phyloP scores from a whole-genome alignment of 1,284 basidiomycete species.

The Phellinidium pouzarii region DNA sequence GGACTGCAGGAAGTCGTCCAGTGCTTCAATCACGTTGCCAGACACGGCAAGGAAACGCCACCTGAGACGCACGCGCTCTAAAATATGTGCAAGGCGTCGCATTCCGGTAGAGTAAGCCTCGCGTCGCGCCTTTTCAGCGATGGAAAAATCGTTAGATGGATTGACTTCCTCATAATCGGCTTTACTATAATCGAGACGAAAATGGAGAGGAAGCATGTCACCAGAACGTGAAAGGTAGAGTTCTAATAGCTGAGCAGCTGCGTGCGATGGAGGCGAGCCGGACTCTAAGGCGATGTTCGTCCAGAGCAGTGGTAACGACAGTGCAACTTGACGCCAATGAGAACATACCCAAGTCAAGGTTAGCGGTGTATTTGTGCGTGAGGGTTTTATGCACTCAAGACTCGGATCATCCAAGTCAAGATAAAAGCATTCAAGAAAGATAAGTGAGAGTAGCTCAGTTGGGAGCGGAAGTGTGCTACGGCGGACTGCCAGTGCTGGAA shows the following conservation, averaged over 20 bases:
- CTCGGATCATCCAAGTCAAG: not conserved
- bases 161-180: too few relatives aligned
- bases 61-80: too few relatives aligned
- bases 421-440: conserved; percentile 6
- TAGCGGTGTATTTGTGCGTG: not conserved
- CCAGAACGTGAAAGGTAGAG: conserved; percentile 8
- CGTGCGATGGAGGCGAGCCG: not conserved
- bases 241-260: conserved; percentile 4
- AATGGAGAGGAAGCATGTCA: not conserved
- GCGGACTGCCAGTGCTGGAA: too few relatives aligned
- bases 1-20: not conserved
- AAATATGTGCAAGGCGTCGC: too few relatives aligned
- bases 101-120: too few relatives aligned
- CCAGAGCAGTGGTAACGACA: conserved; percentile 10
- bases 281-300: conserved; percentile 4
- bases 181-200: conserved; percentile 12
- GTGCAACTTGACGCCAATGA: conserved; percentile 11
- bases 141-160: too few relatives aligned
- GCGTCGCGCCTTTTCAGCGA: too few relatives aligned
- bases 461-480: conserved; percentile 1
- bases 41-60: not conserved
- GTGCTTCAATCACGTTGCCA: not conserved
- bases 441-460: conserved; percentile 6
- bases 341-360: conserved; percentile 12
- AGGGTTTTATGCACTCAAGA: conserved; percentile 1